Conservation (phyloP, 225 moss, liverwort and hornwort genomes). For the Sphagnum contortum region DNA sequence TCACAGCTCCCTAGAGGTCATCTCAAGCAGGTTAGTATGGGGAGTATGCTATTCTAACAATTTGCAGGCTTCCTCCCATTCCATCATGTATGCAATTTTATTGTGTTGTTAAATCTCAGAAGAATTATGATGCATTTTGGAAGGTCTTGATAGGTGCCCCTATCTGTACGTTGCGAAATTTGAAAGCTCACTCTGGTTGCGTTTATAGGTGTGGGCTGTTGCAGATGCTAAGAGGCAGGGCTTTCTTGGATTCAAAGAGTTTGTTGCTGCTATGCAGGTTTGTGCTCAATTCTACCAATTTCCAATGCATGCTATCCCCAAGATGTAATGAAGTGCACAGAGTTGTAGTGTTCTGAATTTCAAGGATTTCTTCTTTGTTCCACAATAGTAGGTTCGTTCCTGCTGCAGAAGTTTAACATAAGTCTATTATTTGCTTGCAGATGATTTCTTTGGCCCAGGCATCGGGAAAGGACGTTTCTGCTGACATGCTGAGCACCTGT, state of each 20-base stretch:
- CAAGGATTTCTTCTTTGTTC: background rate
- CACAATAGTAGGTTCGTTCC: background rate
- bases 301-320: too few relatives aligned
- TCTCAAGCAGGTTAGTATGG: constrained; percentile 62
- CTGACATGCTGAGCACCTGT: constrained; percentile 51
- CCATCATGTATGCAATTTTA: too few relatives aligned
- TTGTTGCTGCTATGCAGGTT: constrained; percentile 94
- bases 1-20: constrained; percentile 72
- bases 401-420: too few relatives aligned
- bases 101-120: too few relatives aligned
- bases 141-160: too few relatives aligned
- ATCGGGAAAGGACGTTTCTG: constrained; percentile 51
- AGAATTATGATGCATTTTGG: too few relatives aligned
- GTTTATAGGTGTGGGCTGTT: constrained; percentile 73
- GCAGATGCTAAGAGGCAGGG: constrained; percentile 91
- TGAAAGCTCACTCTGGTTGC: too few relatives aligned
- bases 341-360: too few relatives aligned
- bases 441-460: constrained; percentile 80
- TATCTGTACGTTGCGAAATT: too few relatives aligned
- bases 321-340: too few relatives aligned
- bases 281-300: background rate
- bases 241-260: constrained; percentile 93
- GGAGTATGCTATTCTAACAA: background rate
- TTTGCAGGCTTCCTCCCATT: too few relatives aligned
- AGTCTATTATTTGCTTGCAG: constrained; percentile 22